Percentiles rank a stretch among this genome's conserved stretches.
Evolutionary conservation across 352 stramenopile species (phyloP).

Genomic region (Peronospora farinosa): DNA sequence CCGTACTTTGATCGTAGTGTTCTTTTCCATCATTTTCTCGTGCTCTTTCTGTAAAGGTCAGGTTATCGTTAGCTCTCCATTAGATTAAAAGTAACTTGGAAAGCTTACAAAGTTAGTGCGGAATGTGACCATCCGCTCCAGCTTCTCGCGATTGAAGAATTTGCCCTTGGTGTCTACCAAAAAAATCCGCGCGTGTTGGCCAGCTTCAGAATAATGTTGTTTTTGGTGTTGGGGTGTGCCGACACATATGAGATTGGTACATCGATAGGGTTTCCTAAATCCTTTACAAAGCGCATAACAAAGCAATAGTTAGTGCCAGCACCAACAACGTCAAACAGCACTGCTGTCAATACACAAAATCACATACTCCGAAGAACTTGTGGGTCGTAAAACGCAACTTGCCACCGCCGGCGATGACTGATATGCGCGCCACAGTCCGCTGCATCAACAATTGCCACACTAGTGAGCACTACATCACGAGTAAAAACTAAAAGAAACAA

Average conservation of each 20-base stretch:
- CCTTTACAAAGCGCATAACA: slow-evolving; percentile 24
- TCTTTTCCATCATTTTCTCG: slow-evolving; percentile 67
- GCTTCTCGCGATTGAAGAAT: slow-evolving; percentile 84
- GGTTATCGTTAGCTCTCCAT: slow-evolving; percentile 1
- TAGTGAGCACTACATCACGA: neutral
- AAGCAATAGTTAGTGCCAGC: slow-evolving; percentile 3
- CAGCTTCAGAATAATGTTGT: slow-evolving; percentile 84
- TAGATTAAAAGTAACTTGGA: neutral
- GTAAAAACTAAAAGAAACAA: neutral
- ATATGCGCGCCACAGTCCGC: slow-evolving; percentile 74
- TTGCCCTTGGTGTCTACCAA: slow-evolving; percentile 72
- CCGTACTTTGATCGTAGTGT: slow-evolving; percentile 47
- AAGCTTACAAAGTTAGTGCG: slow-evolving; percentile 66
- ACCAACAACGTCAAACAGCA: neutral
- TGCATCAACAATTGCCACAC: slow-evolving; percentile 16
- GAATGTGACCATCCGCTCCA: slow-evolving; percentile 85
- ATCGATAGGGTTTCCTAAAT: slow-evolving; percentile 56
- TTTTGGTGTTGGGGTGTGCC: slow-evolving; percentile 75
- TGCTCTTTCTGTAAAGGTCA: slow-evolving; percentile 47
- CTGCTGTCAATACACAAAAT: neutral
- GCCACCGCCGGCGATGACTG: slow-evolving; percentile 60
- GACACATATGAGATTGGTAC: slow-evolving; percentile 64
- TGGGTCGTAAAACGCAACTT: slow-evolving; percentile 84
- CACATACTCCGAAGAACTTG: slow-evolving; percentile 83
- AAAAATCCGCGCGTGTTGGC: slow-evolving; percentile 67